Percentiles rank a stretch among this genome's conserved stretches.
phyloP scores from a whole-genome alignment of 2,329 filamentous ascomycete genomes.

The Pezicula neosporulosa region DNA sequence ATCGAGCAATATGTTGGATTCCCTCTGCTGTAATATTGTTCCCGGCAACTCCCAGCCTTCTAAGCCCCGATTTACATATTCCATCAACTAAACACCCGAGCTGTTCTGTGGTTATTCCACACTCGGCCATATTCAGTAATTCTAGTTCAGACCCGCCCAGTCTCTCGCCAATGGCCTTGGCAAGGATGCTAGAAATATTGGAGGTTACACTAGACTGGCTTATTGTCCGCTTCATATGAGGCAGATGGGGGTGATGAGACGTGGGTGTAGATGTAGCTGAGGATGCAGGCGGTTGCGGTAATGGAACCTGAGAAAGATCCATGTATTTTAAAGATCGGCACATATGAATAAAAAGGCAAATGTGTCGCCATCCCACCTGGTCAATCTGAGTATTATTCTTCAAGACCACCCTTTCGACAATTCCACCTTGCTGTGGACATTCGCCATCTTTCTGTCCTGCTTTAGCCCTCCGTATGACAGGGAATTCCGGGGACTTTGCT shows the following conservation, averaged over 20 bases:
- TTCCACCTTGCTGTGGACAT: constrained; percentile 47
- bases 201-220: constrained; percentile 16
- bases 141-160: constrained; percentile 74
- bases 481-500: constrained; percentile 63
- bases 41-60: constrained; percentile 76
- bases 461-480: constrained; percentile 27
- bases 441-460: constrained; percentile 17
- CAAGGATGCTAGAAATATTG: constrained; percentile 60
- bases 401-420: constrained; percentile 81
- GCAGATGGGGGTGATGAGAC: constrained; percentile 9
- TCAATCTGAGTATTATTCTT: constrained; percentile 88
- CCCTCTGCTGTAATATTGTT: constrained; percentile 75
- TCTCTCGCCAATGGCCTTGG: constrained; percentile 73
- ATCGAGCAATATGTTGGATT: constrained; percentile 71
- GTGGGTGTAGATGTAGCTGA: constrained; percentile 8
- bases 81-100: constrained; percentile 78
- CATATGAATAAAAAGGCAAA: constrained; percentile 86
- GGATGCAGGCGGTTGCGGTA: constrained; percentile 48
- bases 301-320: constrained; percentile 80
- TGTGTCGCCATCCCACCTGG: constrained; percentile 84
- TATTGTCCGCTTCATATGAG: constrained; percentile 15
- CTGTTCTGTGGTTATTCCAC: constrained; percentile 66
- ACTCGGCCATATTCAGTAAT: constrained; percentile 79
- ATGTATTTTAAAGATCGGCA: constrained; percentile 82
- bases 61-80: constrained; percentile 72